Evolutionary conservation across 148 eudicot genomes (phyloP).

Genomic region (Vaccinium vitisidaea): DNA sequence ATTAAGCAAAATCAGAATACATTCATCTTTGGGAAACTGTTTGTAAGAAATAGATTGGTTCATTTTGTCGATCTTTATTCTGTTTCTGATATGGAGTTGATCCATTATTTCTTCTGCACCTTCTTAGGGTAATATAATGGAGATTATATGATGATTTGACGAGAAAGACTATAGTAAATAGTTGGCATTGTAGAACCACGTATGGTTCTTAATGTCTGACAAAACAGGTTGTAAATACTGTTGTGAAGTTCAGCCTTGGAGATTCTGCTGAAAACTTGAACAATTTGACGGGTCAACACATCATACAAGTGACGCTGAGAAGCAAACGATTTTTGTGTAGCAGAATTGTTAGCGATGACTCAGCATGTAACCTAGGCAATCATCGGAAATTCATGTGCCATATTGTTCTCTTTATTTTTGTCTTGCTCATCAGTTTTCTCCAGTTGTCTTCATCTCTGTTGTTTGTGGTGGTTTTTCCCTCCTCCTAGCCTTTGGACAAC

Average conservation of each 20-base stretch:
- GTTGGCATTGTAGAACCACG: background rate
- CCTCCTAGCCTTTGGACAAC: background rate
- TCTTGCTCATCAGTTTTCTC: background rate
- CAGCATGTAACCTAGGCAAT: background rate
- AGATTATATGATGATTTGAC: background rate
- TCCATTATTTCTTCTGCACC: background rate
- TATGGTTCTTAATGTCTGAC: background rate
- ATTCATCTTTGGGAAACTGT: background rate
- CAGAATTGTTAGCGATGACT: background rate
- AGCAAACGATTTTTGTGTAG: background rate
- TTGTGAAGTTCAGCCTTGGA: background rate
- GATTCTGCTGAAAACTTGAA: background rate
- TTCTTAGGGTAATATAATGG: background rate
- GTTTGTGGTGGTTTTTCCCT: too few relatives aligned
- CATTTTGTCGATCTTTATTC: background rate
- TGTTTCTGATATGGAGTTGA: conserved; percentile 8
- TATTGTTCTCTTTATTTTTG: background rate
- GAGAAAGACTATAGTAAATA: background rate
- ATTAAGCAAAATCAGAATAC: background rate
- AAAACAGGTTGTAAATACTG: background rate
- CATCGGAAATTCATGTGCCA: background rate
- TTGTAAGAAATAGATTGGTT: background rate
- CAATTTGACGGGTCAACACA: background rate
- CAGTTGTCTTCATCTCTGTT: too few relatives aligned
- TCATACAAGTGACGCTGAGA: background rate